phyloP scores from a whole-genome alignment of 2,329 filamentous ascomycete species.

The Aureobasidium sp. region DNA sequence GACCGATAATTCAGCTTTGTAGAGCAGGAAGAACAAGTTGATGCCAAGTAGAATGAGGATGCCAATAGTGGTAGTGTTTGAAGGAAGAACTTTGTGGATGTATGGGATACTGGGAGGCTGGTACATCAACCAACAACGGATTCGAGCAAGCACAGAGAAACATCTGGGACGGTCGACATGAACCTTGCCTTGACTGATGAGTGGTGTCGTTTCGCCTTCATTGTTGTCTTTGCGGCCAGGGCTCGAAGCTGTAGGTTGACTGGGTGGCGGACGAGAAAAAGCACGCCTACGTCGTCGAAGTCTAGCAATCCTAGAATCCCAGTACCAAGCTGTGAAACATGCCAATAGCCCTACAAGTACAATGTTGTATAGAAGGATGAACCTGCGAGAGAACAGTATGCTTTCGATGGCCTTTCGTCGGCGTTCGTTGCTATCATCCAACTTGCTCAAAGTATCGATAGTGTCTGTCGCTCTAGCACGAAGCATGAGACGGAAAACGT shows the following conservation, averaged over 20 bases:
- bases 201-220: slow-evolving; percentile 27
- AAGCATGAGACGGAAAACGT: neutral
- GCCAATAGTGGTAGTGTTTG: slow-evolving; percentile 50
- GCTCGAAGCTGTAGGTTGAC: neutral
- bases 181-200: slow-evolving; percentile 24
- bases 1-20: slow-evolving; percentile 42
- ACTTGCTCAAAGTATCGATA: neutral
- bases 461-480: neutral
- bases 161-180: neutral
- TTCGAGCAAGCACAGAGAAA: slow-evolving; percentile 2
- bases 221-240: slow-evolving; percentile 2
- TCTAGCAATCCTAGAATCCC: slow-evolving; percentile 26
- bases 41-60: slow-evolving; percentile 46
- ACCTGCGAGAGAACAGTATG: slow-evolving; percentile 32
- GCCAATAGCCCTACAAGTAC: slow-evolving; percentile 33
- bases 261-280: neutral
- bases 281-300: slow-evolving; percentile 17
- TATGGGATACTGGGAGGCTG: slow-evolving; percentile 53
- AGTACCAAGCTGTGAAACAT: slow-evolving; percentile 33
- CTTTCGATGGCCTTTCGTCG: slow-evolving; percentile 27
- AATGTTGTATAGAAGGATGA: slow-evolving; percentile 36
- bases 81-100: slow-evolving; percentile 50
- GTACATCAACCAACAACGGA: slow-evolving; percentile 40
- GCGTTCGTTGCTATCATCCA: slow-evolving; percentile 4
- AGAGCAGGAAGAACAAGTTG: slow-evolving; percentile 54